Evolutionary conservation across 495 filamentous ascomycete genomes (phyloP).

Genomic region (Bathelium albidoporum): DNA sequence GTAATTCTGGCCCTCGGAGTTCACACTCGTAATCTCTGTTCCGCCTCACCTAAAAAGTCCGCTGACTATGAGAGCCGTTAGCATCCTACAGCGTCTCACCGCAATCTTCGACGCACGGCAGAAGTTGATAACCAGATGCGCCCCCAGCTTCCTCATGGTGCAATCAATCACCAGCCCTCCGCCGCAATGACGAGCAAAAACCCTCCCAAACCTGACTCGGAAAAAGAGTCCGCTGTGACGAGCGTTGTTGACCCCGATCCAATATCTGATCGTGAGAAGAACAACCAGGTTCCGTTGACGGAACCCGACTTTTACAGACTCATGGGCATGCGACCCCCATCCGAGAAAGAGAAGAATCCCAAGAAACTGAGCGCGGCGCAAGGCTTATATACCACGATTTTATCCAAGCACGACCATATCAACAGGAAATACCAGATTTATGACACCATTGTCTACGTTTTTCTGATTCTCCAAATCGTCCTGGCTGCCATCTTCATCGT

Average conservation of each 20-base stretch:
- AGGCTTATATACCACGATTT: conserved; percentile 11
- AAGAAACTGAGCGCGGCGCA: conserved; percentile 9
- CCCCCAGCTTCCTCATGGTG: neutral
- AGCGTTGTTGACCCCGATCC: conserved; percentile 11
- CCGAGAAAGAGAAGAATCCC: conserved; percentile 3
- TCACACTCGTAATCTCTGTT: neutral
- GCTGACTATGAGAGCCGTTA: neutral
- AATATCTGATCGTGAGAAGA: conserved; percentile 12
- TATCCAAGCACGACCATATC: conserved; percentile 1
- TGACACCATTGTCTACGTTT: conserved; percentile 10
- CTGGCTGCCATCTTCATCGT: conserved; percentile 17
- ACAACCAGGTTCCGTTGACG: conserved; percentile 8
- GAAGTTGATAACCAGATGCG: neutral
- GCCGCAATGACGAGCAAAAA: neutral
- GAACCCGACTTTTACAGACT: conserved; percentile 15
- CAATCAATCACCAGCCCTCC: neutral
- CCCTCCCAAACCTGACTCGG: neutral
- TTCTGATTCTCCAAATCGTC: conserved; percentile 15
- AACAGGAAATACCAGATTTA: conserved; percentile 14
- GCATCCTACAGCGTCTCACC: neutral
- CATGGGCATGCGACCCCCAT: conserved; percentile 14
- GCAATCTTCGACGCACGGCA: neutral
- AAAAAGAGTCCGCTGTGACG: neutral
- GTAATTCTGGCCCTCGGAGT: neutral
- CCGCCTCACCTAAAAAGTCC: neutral